Percentiles rank a stretch among this genome's conserved stretches.
Evolutionary conservation across 2,329 filamentous ascomycete species (phyloP).

Genomic region (Fusarium kyushuense): DNA sequence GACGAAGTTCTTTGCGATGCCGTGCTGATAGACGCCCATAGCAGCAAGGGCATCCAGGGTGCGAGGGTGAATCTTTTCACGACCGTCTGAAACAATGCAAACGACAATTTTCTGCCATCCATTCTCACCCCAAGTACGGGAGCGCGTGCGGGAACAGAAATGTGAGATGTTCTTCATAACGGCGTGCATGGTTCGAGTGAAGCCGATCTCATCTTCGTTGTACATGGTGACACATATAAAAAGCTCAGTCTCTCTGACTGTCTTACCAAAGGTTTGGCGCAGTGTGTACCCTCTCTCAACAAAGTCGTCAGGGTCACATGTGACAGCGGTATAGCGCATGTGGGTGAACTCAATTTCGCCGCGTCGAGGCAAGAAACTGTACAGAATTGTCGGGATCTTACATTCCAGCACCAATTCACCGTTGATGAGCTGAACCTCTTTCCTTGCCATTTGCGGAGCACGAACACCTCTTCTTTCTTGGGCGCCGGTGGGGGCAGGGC

Average conservation of each 20-base stretch:
- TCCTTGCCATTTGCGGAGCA: constrained; percentile 87
- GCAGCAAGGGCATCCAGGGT: constrained; percentile 95
- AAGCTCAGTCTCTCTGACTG: constrained; percentile 88
- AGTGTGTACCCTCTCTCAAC: constrained; percentile 89
- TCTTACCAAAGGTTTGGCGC: constrained; percentile 88
- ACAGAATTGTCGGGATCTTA: constrained; percentile 98
- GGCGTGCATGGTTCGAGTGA: constrained; percentile 97
- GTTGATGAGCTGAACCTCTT: constrained; percentile 96
- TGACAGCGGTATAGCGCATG: constrained; percentile 99
- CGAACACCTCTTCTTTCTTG: constrained; percentile 90
- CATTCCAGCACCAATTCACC: constrained; percentile 97
- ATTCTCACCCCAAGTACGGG: constrained; percentile 94
- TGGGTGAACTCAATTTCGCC: constrained; percentile 98
- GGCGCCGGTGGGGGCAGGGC: constrained; percentile 85
- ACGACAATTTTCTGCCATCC: constrained; percentile 99
- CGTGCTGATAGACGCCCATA: constrained; percentile 97
- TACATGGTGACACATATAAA: constrained; percentile 99
- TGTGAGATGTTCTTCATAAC: constrained; percentile 98
- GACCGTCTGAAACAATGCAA: constrained; percentile 94
- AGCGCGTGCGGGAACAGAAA: constrained; percentile 92
- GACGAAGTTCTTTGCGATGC: constrained; percentile 98
- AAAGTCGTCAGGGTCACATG: constrained; percentile 96
- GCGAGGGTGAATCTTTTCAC: constrained; percentile 88
- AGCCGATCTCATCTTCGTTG: constrained; percentile 97
- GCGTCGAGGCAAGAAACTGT: constrained; percentile 93